These are phyloP conservation scores for Cantharellus cinnabarinus DNA, from an alignment of 768 basidiomycete genomes.

Conservation along the genomic window DNA sequence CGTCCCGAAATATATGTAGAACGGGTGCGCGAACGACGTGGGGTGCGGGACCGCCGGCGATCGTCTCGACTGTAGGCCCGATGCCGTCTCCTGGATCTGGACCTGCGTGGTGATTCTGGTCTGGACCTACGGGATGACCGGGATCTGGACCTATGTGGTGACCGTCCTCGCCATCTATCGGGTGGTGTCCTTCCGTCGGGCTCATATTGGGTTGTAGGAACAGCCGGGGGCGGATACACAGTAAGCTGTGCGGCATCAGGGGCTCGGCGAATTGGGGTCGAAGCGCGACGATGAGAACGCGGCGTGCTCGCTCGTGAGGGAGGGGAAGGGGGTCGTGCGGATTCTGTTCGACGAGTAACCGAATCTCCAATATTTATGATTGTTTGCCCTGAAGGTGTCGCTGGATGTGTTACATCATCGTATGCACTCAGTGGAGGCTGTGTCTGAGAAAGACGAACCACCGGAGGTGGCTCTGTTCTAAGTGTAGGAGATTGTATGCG, in stretches of 20 bases:
- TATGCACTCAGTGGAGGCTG: not conserved
- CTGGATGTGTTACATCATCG: no score
- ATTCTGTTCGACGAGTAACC: no score
- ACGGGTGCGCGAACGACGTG: not conserved
- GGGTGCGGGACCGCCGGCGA: not conserved
- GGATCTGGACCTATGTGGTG: not conserved
- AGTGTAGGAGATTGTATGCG: not conserved
- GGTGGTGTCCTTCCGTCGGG: no score
- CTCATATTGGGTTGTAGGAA: no score
- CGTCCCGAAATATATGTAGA: not conserved
- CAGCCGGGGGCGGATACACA: no score
- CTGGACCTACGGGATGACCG: not conserved
- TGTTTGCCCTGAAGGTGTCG: no score
- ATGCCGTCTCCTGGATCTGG: not conserved
- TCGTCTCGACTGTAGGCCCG: not conserved
- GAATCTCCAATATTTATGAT: not conserved
- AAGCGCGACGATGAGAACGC: no score
- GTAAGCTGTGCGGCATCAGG: no score
- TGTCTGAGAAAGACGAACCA: not conserved
- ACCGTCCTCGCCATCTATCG: no score
- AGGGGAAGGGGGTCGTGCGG: no score
- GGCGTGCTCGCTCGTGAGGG: no score
- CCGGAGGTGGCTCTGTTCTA: not conserved
- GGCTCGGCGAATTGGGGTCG: no score
- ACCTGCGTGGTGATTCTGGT: not conserved